Percentiles rank a stretch among this genome's conserved stretches.
These are phyloP conservation scores for Lactifluus piperatus DNA, from an alignment of 768 basidiomycete species.

Conservation along the genomic window DNA sequence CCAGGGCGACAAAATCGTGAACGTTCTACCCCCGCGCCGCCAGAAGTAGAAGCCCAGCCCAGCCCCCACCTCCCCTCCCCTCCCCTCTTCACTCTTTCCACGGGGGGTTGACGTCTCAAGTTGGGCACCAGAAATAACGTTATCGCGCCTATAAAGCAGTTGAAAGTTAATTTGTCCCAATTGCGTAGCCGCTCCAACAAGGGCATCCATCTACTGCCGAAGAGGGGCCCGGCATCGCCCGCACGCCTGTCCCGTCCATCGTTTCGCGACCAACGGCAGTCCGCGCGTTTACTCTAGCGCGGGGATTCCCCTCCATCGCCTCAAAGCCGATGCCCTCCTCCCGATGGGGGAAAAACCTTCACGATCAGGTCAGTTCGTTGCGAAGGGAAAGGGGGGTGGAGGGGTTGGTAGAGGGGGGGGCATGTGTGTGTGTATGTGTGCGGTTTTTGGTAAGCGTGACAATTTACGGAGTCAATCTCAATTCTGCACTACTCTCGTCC, in stretches of 20 bases:
- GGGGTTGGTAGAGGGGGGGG: no score
- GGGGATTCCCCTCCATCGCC: no score
- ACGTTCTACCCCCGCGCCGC: conserved; percentile 19
- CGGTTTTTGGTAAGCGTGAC: no score
- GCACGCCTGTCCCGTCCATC: background rate
- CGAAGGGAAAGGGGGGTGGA: background rate
- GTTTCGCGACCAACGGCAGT: background rate
- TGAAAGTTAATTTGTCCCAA: conserved; percentile 17
- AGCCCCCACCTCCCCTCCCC: background rate
- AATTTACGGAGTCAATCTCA: background rate
- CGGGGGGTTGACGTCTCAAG: conserved; percentile 12
- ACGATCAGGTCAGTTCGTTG: background rate
- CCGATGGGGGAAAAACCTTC: background rate
- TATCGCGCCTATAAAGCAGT: conserved; percentile 10
- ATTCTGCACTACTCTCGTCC: no score
- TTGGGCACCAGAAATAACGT: conserved; percentile 14
- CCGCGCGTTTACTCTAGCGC: background rate
- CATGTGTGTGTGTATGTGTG: background rate
- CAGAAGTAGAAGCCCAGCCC: conserved; percentile 8
- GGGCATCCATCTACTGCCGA: background rate
- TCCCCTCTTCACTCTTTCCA: background rate
- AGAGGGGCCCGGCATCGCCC: conserved; percentile 14
- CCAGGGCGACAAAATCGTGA: background rate
- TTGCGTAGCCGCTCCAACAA: conserved; percentile 11
- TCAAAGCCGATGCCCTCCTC: background rate